Evolutionary conservation across 139 green algal genomes (phyloP).

Genomic region (Chlorella sp.): DNA sequence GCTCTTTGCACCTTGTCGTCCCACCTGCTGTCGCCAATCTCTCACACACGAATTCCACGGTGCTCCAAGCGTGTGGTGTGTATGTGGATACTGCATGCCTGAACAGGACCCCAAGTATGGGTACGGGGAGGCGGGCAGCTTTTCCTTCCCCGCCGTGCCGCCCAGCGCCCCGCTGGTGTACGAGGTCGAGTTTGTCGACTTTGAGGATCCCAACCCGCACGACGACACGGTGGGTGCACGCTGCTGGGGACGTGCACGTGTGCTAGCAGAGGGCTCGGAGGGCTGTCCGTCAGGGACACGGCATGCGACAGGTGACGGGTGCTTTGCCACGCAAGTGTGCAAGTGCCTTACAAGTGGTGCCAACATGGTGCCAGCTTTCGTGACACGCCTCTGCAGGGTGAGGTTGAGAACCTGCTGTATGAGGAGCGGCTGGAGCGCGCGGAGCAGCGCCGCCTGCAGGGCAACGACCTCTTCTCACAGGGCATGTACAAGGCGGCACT

Average conservation of each 20-base stretch:
- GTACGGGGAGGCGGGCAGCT: slow-evolving; percentile 54
- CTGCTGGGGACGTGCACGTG: neutral
- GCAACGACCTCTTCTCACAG: slow-evolving; percentile 61
- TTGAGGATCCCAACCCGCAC: slow-evolving; percentile 39
- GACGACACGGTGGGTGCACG: neutral
- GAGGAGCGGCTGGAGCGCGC: slow-evolving; percentile 73
- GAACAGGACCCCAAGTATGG: slow-evolving; percentile 41
- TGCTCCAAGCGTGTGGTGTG: too few species aligned
- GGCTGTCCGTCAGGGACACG: too few species aligned
- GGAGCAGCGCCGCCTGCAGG: slow-evolving; percentile 50
- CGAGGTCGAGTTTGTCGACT: slow-evolving; percentile 64
- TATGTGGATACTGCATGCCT: too few species aligned
- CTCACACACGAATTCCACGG: too few species aligned
- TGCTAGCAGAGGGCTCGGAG: too few species aligned
- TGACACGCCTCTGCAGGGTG: too few species aligned
- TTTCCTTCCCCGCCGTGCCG: slow-evolving; percentile 77
- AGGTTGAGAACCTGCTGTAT: slow-evolving; percentile 46
- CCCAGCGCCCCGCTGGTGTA: slow-evolving; percentile 56
- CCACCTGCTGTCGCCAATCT: too few species aligned
- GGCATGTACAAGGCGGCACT: slow-evolving; percentile 42
- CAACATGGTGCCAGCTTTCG: too few species aligned
- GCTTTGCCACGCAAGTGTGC: too few species aligned
- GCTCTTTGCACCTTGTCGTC: too few species aligned
- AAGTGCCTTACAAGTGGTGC: too few species aligned
- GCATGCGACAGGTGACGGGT: too few species aligned